Evolutionary conservation across 2,329 filamentous ascomycete genomes (phyloP), one percentile per base, ranked within the genome.

Genomic region (Scleromitrula shiraiana): DNA sequence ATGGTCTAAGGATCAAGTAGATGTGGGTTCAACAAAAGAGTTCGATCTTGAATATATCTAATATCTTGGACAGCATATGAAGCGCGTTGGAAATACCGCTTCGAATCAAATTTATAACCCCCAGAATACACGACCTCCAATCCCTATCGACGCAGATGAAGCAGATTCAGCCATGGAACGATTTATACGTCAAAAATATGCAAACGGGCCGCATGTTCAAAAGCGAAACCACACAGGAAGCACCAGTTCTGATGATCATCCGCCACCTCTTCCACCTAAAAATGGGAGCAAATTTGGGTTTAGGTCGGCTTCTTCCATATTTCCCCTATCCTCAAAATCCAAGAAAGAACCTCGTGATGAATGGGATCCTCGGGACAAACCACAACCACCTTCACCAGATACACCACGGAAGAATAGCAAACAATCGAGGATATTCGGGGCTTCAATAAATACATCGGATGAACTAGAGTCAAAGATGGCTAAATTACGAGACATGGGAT

Each of bases 1-100:
- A 58, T 98, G 93, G 93, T 82, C 86, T 41, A 83, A 84, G 62
- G 93, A 97, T 52, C 93, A 98, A 70, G 90, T 98, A 55, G 93
- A 98, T 70, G 90, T 95, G 73, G 69, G 78, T 50, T 29, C 45
- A n/a, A n/a, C 37, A 14, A 22, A 6, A 27, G 12, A 9, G 27
- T 5, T 17, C 7, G 29, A 32, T 17, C 14, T 27, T 26, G 10
- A 29, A 42, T 20, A 30, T 22, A 27, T 48, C 58, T 55, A 48
- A 62, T 49, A 17, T 14, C 40, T 17, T 23, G 51, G 27, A 24
- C 60, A 96, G 88, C 91, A 84, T 62, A 98, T 98, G 93, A 93
- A 87, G 70, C 85, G 84, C 62, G 83, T 88, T 59, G 93, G 93
- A 61, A 98, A 98, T 64, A 69, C 75, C 41, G 76, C 80, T 33